phyloP scores from a whole-genome alignment of 2,329 filamentous ascomycete genomes.

The Sporothrix protearum region DNA sequence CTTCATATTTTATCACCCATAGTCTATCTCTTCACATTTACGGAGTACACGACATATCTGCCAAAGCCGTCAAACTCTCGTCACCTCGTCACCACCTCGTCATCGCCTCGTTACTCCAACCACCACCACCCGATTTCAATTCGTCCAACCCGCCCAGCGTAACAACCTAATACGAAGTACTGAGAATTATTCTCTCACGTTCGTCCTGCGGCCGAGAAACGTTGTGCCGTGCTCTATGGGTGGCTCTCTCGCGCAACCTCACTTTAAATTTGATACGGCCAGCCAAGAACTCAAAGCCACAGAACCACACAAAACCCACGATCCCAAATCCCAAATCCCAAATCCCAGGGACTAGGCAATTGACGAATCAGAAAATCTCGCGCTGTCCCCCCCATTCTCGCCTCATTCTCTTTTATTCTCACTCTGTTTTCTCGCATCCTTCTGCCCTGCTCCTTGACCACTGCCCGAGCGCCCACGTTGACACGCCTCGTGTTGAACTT shows the following conservation, averaged over 20 bases:
- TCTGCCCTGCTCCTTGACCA: background rate
- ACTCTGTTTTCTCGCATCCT: conserved; percentile 2
- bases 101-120: conserved; percentile 8
- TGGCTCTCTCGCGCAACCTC: background rate
- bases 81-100: conserved; percentile 9
- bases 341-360: conserved; percentile 6
- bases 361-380: background rate
- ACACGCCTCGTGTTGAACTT: background rate
- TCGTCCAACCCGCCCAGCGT: conserved; percentile 15
- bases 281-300: background rate
- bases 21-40: background rate
- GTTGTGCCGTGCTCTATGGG: conserved; percentile 4
- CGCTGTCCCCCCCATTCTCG: background rate
- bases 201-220: conserved; percentile 10
- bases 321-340: conserved; percentile 3
- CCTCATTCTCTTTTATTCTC: background rate
- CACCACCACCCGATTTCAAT: conserved; percentile 8
- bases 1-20: background rate
- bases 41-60: background rate
- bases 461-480: background rate
- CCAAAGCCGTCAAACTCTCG: background rate
- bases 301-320: background rate
- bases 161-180: background rate
- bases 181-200: background rate
- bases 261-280: background rate